phyloP scores from a whole-genome alignment of 441 rosid genomes.

The Populus hybrid region DNA sequence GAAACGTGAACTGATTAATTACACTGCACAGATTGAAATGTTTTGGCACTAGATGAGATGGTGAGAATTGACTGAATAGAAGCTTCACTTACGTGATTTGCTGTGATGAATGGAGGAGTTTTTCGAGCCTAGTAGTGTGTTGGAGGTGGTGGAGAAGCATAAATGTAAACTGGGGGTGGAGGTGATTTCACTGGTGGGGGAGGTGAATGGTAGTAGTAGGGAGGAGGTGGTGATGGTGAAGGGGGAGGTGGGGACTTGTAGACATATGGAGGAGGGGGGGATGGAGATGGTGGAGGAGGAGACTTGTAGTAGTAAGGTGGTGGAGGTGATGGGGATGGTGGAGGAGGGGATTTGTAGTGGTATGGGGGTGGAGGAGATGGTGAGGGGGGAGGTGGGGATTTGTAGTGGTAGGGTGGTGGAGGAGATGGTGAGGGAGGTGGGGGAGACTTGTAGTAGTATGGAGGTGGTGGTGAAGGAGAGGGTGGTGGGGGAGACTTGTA shows the following conservation, averaged over 20 bases:
- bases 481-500: constrained; percentile 43
- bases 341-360: constrained; percentile 42
- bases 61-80: neutral
- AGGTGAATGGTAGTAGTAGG: constrained; percentile 39
- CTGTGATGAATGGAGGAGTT: constrained; percentile 17
- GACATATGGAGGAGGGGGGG: constrained; percentile 40
- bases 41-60: too few relatives aligned
- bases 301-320: constrained; percentile 30
- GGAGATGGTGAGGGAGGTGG: constrained; percentile 41
- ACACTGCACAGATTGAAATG: too few relatives aligned
- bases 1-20: neutral
- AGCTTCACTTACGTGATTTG: constrained; percentile 42
- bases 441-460: constrained; percentile 44
- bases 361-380: constrained; percentile 33
- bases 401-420: constrained; percentile 33
- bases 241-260: constrained; percentile 39
- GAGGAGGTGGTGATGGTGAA: constrained; percentile 28
- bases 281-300: constrained; percentile 23
- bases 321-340: constrained; percentile 32
- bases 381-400: constrained; percentile 26
- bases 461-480: constrained; percentile 27
- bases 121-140: constrained; percentile 43
- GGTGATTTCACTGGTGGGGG: constrained; percentile 43
- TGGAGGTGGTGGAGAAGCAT: constrained; percentile 69
- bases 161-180: constrained; percentile 52